Conservation (phyloP, 2,329 filamentous ascomycete species). For the Leptographium galeiforme region DNA sequence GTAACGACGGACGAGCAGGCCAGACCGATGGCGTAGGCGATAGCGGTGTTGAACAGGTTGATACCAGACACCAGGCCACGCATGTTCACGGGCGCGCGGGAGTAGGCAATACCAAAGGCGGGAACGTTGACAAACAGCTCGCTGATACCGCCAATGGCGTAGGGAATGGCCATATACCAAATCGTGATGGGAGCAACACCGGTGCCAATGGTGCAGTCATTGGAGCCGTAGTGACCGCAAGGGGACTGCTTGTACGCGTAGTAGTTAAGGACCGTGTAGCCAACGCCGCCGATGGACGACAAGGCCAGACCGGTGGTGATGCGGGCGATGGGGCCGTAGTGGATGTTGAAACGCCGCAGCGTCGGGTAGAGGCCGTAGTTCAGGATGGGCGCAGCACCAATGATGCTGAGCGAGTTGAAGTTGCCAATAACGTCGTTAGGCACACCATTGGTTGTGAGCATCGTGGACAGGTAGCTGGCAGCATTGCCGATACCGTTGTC, state of each 20-base stretch:
- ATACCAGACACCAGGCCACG: conserved; percentile 56
- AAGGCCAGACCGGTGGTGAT: conserved; percentile 45
- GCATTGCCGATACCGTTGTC: conserved; percentile 37
- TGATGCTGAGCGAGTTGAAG: conserved; percentile 58
- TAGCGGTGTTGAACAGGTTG: conserved; percentile 54
- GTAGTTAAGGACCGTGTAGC: conserved; percentile 27
- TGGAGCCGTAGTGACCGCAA: conserved; percentile 26
- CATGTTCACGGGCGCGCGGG: conserved; percentile 67
- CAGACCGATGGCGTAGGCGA: conserved; percentile 55
- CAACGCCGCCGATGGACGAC: conserved; percentile 30
- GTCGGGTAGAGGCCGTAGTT: conserved; percentile 56
- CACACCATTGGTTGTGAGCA: conserved; percentile 44
- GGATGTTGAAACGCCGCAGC: conserved; percentile 48
- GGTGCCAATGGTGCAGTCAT: conserved; percentile 18
- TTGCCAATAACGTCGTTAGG: conserved; percentile 68
- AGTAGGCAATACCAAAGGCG: conserved; percentile 40
- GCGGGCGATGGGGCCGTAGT: conserved; percentile 63
- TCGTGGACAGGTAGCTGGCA: conserved; percentile 32
- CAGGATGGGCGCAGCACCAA: conserved; percentile 60
- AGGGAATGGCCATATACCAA: conserved; percentile 44
- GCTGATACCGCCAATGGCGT: conserved; percentile 35
- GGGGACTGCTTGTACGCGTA: conserved; percentile 28
- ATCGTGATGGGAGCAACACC: conserved; percentile 32
- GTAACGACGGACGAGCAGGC: conserved; percentile 33
- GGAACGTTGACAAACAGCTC: conserved; percentile 39